These are phyloP conservation scores for Aspergillus fijiensis DNA, from an alignment of 2,329 filamentous ascomycete species.

Conservation along the genomic window DNA sequence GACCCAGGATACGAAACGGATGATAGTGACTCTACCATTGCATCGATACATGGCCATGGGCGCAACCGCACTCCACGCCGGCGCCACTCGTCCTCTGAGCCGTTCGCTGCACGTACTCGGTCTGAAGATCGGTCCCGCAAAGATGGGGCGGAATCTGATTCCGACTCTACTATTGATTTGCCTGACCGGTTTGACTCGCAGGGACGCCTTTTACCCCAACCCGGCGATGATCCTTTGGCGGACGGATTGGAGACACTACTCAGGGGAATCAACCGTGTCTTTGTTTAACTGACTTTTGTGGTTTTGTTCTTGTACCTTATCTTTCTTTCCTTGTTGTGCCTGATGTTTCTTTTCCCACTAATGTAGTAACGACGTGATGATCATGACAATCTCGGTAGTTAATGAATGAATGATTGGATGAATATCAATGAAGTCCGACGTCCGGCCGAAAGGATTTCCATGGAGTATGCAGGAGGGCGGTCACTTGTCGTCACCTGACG, in stretches of 20 bases:
- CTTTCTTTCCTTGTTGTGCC: neutral
- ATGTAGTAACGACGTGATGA: neutral
- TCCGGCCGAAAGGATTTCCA: neutral
- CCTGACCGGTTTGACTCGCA: constrained; percentile 46
- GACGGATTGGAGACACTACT: constrained; percentile 40
- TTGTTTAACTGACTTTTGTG: constrained; percentile 20
- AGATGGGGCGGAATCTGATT: constrained; percentile 30
- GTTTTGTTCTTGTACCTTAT: neutral
- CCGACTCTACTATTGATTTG: constrained; percentile 46
- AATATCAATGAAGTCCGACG: neutral
- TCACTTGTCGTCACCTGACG: neutral
- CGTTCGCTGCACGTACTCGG: constrained; percentile 9
- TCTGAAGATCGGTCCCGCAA: neutral
- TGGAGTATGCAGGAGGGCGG: neutral
- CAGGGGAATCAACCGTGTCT: constrained; percentile 27
- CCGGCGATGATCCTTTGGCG: constrained; percentile 33
- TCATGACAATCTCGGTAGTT: neutral
- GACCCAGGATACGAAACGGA: constrained; percentile 45
- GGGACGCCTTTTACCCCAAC: constrained; percentile 38
- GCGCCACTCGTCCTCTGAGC: constrained; percentile 27
- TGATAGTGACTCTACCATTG: constrained; percentile 42
- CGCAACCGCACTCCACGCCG: constrained; percentile 24
- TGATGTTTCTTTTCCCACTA: neutral
- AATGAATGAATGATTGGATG: neutral
- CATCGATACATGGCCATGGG: constrained; percentile 19